Conservation (phyloP, 75 land plant species). For the Pinus taeda region DNA sequence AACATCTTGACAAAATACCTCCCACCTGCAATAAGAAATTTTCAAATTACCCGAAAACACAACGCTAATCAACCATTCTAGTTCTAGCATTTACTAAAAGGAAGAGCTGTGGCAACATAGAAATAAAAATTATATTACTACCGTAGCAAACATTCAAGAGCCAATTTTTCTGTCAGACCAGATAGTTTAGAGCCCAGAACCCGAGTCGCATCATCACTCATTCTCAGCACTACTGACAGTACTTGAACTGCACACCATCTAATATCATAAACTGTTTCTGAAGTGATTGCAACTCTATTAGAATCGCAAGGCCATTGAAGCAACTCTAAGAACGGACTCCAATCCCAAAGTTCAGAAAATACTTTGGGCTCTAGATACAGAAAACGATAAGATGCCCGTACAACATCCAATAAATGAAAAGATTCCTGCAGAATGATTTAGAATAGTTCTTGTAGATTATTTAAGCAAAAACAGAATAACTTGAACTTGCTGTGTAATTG, state of each 20-base stretch:
- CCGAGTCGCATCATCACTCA: slow-evolving; percentile 49
- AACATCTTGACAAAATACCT: slow-evolving; percentile 67
- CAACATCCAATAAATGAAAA: slow-evolving; percentile 30
- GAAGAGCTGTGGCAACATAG: not conserved
- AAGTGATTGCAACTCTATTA: not conserved
- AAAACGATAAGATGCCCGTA: slow-evolving; percentile 65
- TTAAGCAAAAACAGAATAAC: not conserved
- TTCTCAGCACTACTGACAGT: slow-evolving; percentile 44
- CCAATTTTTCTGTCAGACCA: slow-evolving; percentile 37
- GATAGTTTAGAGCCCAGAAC: slow-evolving; percentile 34
- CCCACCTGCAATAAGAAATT: slow-evolving; percentile 56
- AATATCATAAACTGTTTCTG: slow-evolving; percentile 37
- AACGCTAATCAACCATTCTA: not conserved
- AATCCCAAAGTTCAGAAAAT: slow-evolving; percentile 81
- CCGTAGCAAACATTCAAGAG: slow-evolving; percentile 62
- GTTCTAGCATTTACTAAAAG: not conserved
- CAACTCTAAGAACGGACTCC: slow-evolving; percentile 84
- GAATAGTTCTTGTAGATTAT: not conserved
- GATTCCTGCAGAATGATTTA: slow-evolving; percentile 26
- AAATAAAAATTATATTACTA: slow-evolving; percentile 10
- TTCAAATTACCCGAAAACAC: not conserved
- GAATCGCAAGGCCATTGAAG: slow-evolving; percentile 18
- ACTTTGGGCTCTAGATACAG: slow-evolving; percentile 52
- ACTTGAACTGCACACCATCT: slow-evolving; percentile 85
- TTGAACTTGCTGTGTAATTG: not conserved